Evolutionary conservation across 148 eudicot species (phyloP).

Genomic region (Cornus suecica): DNA sequence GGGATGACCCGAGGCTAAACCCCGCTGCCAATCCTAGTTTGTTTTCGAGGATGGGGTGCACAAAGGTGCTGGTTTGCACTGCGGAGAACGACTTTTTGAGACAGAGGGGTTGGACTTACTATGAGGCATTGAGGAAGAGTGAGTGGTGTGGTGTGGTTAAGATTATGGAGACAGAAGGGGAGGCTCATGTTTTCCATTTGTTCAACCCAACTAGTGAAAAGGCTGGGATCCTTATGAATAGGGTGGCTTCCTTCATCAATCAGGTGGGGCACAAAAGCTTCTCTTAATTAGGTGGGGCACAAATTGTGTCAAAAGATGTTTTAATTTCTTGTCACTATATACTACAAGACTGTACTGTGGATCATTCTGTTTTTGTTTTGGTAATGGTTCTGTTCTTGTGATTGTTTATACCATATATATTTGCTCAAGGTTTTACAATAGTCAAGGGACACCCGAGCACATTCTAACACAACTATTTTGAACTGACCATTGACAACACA

Average conservation of each 20-base stretch:
- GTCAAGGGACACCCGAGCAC: too few relatives aligned
- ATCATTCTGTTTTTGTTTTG: too few relatives aligned
- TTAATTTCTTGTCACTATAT: too few relatives aligned
- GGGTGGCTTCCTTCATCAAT: constrained; percentile 29
- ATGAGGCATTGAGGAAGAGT: constrained; percentile 31
- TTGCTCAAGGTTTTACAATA: too few relatives aligned
- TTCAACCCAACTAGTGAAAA: constrained; percentile 21
- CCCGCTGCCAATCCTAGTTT: constrained; percentile 29
- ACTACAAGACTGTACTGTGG: too few relatives aligned
- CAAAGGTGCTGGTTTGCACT: constrained; percentile 33
- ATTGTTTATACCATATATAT: too few relatives aligned
- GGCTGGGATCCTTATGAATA: constrained; percentile 22
- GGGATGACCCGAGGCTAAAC: constrained; percentile 37
- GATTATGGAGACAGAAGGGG: constrained; percentile 32
- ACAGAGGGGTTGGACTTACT: constrained; percentile 27
- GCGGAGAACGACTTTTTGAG: constrained; percentile 44
- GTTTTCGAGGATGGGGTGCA: constrained; percentile 20
- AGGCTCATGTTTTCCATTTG: constrained; percentile 51
- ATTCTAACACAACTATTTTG: too few relatives aligned
- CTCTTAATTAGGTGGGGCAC: too few relatives aligned
- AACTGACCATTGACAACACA: too few relatives aligned
- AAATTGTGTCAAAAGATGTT: too few relatives aligned
- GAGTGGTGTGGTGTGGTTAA: constrained; percentile 42
- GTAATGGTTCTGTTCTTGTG: too few relatives aligned
- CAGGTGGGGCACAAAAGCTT: background rate